Conservation (phyloP, 495 filamentous ascomycete genomes). For the Neurospora sp. region DNA sequence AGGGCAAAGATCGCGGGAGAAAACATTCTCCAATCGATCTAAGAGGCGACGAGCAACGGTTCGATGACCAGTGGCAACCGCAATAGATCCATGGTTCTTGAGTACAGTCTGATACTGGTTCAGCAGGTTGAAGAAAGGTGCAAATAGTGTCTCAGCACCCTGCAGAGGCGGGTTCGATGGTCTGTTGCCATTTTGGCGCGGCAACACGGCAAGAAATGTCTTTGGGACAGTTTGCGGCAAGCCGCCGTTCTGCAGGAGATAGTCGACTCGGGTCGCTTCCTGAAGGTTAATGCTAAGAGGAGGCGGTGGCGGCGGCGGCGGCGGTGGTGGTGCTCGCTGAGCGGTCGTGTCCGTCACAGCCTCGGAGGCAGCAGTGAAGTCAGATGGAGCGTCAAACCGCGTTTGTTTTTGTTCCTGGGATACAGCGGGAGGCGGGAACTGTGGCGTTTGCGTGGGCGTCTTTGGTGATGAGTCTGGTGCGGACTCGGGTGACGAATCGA, state of each 20-base stretch:
- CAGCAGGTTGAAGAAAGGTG: conserved; percentile 66
- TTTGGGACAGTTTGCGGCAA: conserved; percentile 55
- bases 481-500: conserved; percentile 36
- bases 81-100: conserved; percentile 72
- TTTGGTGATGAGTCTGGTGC: conserved; percentile 45
- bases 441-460: conserved; percentile 44
- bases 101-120: conserved; percentile 81
- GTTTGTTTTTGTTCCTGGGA: conserved; percentile 26
- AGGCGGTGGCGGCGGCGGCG: conserved; percentile 63
- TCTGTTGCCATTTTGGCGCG: conserved; percentile 35
- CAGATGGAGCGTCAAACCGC: conserved; percentile 17
- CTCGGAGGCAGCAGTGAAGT: conserved; percentile 31
- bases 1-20: conserved; percentile 78
- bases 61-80: conserved; percentile 90
- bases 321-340: conserved; percentile 30
- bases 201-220: conserved; percentile 49
- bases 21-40: conserved; percentile 89
- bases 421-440: conserved; percentile 31
- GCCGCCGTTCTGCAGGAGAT: conserved; percentile 79
- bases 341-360: conserved; percentile 11
- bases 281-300: conserved; percentile 60
- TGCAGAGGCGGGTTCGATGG: conserved; percentile 42
- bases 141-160: conserved; percentile 60
- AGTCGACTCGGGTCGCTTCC: conserved; percentile 68
- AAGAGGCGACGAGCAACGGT: conserved; percentile 86